Evolutionary conservation across 768 basidiomycete genomes (phyloP).

Genomic region (Daedaleopsis nitida): DNA sequence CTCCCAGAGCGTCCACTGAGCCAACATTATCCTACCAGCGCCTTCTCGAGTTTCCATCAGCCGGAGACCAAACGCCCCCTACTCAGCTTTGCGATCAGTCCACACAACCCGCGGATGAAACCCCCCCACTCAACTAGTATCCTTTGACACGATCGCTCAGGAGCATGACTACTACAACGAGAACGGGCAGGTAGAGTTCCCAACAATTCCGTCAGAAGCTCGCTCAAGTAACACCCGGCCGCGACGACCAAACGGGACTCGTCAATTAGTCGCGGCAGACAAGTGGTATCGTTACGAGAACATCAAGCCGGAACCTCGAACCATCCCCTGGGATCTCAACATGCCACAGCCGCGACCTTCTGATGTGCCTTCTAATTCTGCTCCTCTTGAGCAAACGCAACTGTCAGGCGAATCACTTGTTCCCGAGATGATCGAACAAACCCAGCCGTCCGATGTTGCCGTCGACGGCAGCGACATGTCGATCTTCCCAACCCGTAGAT

Average conservation of each 20-base stretch:
- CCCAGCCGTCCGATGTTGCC: constrained; percentile 27
- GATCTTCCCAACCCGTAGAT: not conserved
- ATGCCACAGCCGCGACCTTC: not conserved
- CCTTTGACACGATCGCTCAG: not conserved
- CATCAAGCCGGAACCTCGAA: not conserved
- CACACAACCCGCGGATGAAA: constrained; percentile 16
- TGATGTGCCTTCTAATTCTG: not conserved
- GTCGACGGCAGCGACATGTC: constrained; percentile 9
- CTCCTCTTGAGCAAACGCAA: constrained; percentile 1
- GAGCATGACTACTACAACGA: constrained; percentile 9
- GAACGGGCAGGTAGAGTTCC: constrained; percentile 11
- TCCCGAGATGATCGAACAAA: constrained; percentile 10
- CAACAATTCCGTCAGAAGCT: not conserved
- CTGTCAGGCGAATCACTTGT: not conserved
- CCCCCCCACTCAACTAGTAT: constrained; percentile 3
- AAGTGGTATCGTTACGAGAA: constrained; percentile 18
- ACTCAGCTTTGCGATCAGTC: not conserved
- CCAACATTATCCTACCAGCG: constrained; percentile 21
- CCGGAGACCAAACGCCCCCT: not conserved
- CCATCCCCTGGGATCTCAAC: not conserved
- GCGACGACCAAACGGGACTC: constrained; percentile 1
- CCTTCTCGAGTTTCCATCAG: constrained; percentile 1
- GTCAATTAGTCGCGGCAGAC: constrained; percentile 12
- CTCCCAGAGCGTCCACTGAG: constrained; percentile 15
- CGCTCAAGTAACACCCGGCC: constrained; percentile 4